Evolutionary conservation across 2,329 filamentous ascomycete genomes (phyloP), one percentile per base, ranked within the genome.

Genomic region (Stromatinia cepivora): DNA sequence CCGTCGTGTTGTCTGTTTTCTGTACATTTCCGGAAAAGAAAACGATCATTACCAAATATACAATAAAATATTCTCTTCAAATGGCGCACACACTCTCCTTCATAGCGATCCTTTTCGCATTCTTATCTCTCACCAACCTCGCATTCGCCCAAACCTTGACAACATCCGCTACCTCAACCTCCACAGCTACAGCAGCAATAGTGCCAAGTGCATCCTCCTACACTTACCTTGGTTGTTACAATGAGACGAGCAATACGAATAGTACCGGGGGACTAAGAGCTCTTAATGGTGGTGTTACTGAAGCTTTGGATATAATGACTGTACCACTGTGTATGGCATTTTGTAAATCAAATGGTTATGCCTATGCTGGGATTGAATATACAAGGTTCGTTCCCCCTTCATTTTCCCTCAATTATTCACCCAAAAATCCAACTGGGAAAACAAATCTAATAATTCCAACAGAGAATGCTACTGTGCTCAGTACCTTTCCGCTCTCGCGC

Each of bases 281-380:
- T 5, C 42, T 68, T 13, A 53, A 53, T 34, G 66, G 56, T 1
- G 66, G 57, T 31, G 45, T 56, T 6, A 22, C n/a, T 2, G 57
- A 68, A 66, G 70, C 69, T 6, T 11, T 70, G n/a, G 71, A 73
- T 48, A 68, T 61, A 0, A 76, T 77, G 76, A 76, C 74, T 1
- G 74, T 76, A 1, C 66, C 67, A 15, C 62, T 66, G 10, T 77
- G 76, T 57, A 58, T 76, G 53, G 54, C 69, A 20, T 75, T 68
- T 39, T 77, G 76, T 57, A 61, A 54, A 7, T 59, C 53, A 0
- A 69, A 70, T 36, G 63, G 48, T 1, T 74, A 73, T 59, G 50
- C 67, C 3, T 76, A 73, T 70, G 75, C 76, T 22, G 76, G 76
- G 10, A 61, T 77, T 67, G 76, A 76, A 69, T 77, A 77, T 71